Evolutionary conservation across 129 eudicot genomes (phyloP), one percentile per base, ranked within the genome.

Genomic region (Flaveria sonorensis): DNA sequence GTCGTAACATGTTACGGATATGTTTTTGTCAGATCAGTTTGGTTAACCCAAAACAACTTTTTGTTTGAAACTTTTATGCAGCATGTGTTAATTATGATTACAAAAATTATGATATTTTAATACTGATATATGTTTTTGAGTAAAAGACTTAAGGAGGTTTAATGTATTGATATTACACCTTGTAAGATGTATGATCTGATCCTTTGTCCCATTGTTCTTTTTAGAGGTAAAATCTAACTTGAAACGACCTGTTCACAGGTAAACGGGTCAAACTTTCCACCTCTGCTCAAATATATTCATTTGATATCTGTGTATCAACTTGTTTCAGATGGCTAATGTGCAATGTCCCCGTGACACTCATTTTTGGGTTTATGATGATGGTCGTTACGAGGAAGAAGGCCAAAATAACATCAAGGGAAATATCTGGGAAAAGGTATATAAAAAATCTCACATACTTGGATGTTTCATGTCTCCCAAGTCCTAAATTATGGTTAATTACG

Each of bases 321-420:
- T 70, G 74, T 83, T 83, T 61, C 81, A 86, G 90, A 19, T 86
- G 56, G 87, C 85, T 20, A 74, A 81, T 72, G 90, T 83, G 32
- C 90, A 83, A 63, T 86, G 90, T 16, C 83, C 87, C 53, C 83
- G 79, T 20, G 85, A 80, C 24, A 83, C 85, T 42, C 87, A 78
- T 79, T 81, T 86, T 74, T 86, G 90, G 90, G 65, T 86, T 30
- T 83, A 86, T 69, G 87, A 86, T 21, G 85, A 86, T 71, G 90
- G 90, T n/a, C 74, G 85, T 3, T 83, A 86, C 6, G 85, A 86
- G 72, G 90, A 86, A 78, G 90, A 86, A 65, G 90, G 90, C 71
- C 87, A 86, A 71, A 86, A 86, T 70, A 86, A 86, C 61, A 86
- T 83, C 13, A 83, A 83, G 75, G 90, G 90, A 68, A 83, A 83